A percentile compares a stretch with the other conserved stretches of the same genome.
Evolutionary conservation across 768 basidiomycete species (phyloP).

Genomic region (Lactarius evosmus): DNA sequence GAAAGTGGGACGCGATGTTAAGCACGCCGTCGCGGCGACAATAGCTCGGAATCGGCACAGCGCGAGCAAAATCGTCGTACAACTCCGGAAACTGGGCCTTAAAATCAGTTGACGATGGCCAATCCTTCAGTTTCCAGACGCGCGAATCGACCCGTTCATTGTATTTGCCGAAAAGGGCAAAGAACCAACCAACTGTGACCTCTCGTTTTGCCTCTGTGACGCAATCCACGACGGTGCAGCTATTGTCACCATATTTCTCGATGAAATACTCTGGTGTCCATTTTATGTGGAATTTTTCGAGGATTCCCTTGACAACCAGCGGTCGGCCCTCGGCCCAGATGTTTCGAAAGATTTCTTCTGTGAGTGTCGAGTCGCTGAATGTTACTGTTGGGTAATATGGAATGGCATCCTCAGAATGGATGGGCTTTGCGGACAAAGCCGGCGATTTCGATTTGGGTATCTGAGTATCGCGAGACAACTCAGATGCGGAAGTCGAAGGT

Average conservation of each 20-base stretch:
- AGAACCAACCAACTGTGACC: conserved; percentile 25
- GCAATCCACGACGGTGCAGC: conserved; percentile 55
- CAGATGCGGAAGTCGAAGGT: conserved; percentile 24
- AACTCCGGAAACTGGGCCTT: conserved; percentile 77
- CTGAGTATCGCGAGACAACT: conserved; percentile 17
- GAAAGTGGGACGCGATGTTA: conserved; percentile 89
- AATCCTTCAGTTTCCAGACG: conserved; percentile 68
- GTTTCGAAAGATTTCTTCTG: conserved; percentile 55
- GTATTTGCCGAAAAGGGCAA: conserved; percentile 20
- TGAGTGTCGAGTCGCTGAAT: conserved; percentile 49
- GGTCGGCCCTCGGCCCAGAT: conserved; percentile 76
- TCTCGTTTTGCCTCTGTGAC: conserved; percentile 20
- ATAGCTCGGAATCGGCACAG: conserved; percentile 85
- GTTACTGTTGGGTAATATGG: conserved; percentile 47
- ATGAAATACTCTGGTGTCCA: conserved; percentile 88
- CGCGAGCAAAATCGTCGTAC: conserved; percentile 77
- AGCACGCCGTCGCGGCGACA: conserved; percentile 83
- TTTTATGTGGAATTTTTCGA: conserved; percentile 57
- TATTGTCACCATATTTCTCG: conserved; percentile 57
- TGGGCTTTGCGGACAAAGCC: background rate
- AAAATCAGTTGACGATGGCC: conserved; percentile 88
- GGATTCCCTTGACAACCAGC: conserved; percentile 68
- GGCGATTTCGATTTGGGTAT: conserved; percentile 17
- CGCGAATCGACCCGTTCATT: conserved; percentile 45
- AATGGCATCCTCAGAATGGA: conserved; percentile 29